phyloP scores from a whole-genome alignment of 768 basidiomycete genomes.

The Lactifluus rugatus region DNA sequence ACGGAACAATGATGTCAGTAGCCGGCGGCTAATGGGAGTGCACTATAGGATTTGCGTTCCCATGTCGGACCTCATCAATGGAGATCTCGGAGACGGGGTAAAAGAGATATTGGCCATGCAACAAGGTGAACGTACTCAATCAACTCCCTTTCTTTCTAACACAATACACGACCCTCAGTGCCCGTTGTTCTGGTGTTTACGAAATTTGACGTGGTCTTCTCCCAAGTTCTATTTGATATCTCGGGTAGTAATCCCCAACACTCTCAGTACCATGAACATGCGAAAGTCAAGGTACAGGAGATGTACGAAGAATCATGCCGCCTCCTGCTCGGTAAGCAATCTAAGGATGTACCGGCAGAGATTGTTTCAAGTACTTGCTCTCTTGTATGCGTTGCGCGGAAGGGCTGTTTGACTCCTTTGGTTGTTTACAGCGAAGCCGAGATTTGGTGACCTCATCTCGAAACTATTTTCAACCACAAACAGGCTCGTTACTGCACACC shows the following conservation, averaged over 20 bases:
- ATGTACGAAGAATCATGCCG: neutral
- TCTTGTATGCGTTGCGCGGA: neutral
- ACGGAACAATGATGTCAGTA: neutral
- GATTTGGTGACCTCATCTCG: neutral
- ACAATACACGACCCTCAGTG: neutral
- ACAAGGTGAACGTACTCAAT: neutral
- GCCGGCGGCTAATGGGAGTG: neutral
- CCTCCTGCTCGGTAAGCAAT: neutral
- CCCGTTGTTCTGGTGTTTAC: slow-evolving; percentile 2
- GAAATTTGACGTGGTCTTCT: neutral
- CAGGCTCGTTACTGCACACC: neutral
- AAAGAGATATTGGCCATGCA: neutral
- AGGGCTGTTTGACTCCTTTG: neutral
- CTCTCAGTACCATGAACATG: neutral
- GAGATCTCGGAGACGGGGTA: neutral
- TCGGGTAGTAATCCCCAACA: neutral
- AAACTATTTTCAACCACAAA: neutral
- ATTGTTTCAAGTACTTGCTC: slow-evolving; percentile 5
- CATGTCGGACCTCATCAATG: neutral
- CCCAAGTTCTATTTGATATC: neutral
- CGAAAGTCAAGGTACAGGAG: neutral
- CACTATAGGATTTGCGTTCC: slow-evolving; percentile 4
- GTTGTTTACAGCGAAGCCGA: neutral
- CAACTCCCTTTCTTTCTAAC: neutral
- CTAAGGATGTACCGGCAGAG: neutral